Percentiles rank a stretch among this genome's conserved stretches.
phyloP scores from a whole-genome alignment of 768 basidiomycete genomes.

The Leccinum subgranulosum region DNA sequence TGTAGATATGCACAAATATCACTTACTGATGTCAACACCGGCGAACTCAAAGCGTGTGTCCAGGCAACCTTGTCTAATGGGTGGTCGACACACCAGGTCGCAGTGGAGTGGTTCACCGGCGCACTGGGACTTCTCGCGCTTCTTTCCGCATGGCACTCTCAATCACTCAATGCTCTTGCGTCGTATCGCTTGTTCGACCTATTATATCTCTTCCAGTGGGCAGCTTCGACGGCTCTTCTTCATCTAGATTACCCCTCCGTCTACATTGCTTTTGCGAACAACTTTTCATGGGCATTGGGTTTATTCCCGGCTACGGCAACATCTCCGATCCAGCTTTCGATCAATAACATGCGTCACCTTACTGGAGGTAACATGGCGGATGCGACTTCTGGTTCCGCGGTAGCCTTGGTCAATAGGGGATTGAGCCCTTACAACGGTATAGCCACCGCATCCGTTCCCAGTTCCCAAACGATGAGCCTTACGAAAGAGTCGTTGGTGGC shows the following conservation, averaged over 20 bases:
- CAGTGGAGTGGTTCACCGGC: slow-evolving; percentile 77
- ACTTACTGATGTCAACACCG: slow-evolving; percentile 65
- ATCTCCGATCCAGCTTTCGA: slow-evolving; percentile 68
- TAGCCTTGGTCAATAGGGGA: slow-evolving; percentile 76
- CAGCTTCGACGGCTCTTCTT: slow-evolving; percentile 75
- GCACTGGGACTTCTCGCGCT: slow-evolving; percentile 62
- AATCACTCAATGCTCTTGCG: slow-evolving; percentile 52
- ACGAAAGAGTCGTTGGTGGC: slow-evolving; percentile 8
- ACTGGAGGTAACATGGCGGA: slow-evolving; percentile 78
- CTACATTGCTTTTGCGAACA: slow-evolving; percentile 77
- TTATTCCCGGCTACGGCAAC: slow-evolving; percentile 54
- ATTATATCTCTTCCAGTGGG: slow-evolving; percentile 79
- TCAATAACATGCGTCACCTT: slow-evolving; percentile 75
- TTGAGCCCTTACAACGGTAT: slow-evolving; percentile 72
- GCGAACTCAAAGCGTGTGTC: slow-evolving; percentile 80
- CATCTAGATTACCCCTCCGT: slow-evolving; percentile 84
- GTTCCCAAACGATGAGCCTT: neutral
- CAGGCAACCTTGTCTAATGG: slow-evolving; percentile 93
- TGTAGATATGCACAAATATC: slow-evolving; percentile 67
- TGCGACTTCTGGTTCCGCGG: slow-evolving; percentile 54
- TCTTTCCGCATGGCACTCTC: slow-evolving; percentile 53
- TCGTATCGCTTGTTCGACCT: slow-evolving; percentile 81
- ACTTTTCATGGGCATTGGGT: slow-evolving; percentile 88
- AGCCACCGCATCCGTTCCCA: neutral
- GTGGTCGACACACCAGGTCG: slow-evolving; percentile 70